Evolutionary conservation across 148 eudicot genomes (phyloP).

Genomic region (Bassia scoparia): DNA sequence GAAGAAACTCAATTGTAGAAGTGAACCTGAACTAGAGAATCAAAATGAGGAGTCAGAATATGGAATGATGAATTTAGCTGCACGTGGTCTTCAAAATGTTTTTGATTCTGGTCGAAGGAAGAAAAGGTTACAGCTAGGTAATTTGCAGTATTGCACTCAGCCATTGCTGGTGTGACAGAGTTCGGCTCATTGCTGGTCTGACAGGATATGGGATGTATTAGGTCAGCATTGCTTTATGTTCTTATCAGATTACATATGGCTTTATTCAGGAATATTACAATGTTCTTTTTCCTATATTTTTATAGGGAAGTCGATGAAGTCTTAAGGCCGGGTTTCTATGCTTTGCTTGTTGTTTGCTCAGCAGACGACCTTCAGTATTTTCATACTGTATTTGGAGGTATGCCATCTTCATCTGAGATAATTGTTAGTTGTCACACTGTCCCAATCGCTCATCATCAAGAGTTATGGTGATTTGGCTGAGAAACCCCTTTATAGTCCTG

Average conservation of each 20-base stretch:
- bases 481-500: too few species aligned
- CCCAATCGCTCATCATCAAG: too few species aligned
- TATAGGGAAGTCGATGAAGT: conserved; percentile 88
- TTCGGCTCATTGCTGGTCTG: conserved; percentile 60
- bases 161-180: conserved; percentile 30
- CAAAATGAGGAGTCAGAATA: conserved; percentile 23
- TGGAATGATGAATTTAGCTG: conserved; percentile 12
- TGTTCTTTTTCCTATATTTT: not conserved
- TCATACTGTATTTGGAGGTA: conserved; percentile 87
- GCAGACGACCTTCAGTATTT: conserved; percentile 79
- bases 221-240: conserved; percentile 56
- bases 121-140: conserved; percentile 25
- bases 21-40: conserved; percentile 20
- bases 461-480: too few species aligned
- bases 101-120: conserved; percentile 22
- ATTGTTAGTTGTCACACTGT: too few species aligned
- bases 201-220: conserved; percentile 73
- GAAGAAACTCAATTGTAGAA: conserved; percentile 17
- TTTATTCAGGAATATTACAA: conserved; percentile 47
- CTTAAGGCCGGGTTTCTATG: conserved; percentile 81
- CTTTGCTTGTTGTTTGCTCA: conserved; percentile 83
- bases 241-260: conserved; percentile 62
- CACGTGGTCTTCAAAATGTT: conserved; percentile 26
- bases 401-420: not conserved
- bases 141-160: conserved; percentile 26